Evolutionary conservation across 1,284 basidiomycete species (phyloP).

Genomic region (Kalmanozyma brasiliensis): DNA sequence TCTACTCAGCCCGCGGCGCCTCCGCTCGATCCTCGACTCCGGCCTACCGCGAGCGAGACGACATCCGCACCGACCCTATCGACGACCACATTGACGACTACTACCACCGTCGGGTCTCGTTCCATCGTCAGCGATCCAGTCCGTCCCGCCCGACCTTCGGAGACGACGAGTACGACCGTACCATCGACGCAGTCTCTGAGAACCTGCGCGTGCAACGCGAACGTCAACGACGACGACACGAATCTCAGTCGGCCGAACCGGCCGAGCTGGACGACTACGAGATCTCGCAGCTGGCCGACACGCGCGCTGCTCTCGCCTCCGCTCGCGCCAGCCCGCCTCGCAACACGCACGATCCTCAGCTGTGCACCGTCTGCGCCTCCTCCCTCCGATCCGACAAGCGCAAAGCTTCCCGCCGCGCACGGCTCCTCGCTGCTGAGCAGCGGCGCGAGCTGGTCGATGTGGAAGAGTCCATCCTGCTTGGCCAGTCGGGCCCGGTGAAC

Average conservation of each 20-base stretch:
- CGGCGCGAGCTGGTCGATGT: slow-evolving; percentile 20
- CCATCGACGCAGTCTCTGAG: slow-evolving; percentile 39
- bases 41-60: slow-evolving; percentile 1
- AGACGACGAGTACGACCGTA: slow-evolving; percentile 39
- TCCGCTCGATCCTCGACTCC: slow-evolving; percentile 2
- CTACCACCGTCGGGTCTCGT: slow-evolving; percentile 22
- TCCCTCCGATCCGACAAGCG: slow-evolving; percentile 14
- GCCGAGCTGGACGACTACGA: slow-evolving; percentile 31
- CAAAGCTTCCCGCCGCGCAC: slow-evolving; percentile 26
- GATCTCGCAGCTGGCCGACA: slow-evolving; percentile 42
- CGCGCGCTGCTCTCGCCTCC: slow-evolving; percentile 23
- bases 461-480: slow-evolving; percentile 38
- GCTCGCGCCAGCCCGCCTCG: slow-evolving; percentile 10
- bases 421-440: slow-evolving; percentile 23
- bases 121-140: slow-evolving; percentile 11
- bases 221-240: slow-evolving; percentile 12
- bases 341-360: slow-evolving; percentile 21
- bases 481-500: neutral
- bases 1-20: slow-evolving; percentile 4
- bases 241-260: neutral
- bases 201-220: slow-evolving; percentile 32
- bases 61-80: slow-evolving; percentile 31
- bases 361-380: slow-evolving; percentile 44
- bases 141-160: neutral
- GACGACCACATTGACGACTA: slow-evolving; percentile 18